Base-by-base conservation (phyloP, 225 moss, liverwort and hornwort species). In the Polytrichum formosum region DNA sequence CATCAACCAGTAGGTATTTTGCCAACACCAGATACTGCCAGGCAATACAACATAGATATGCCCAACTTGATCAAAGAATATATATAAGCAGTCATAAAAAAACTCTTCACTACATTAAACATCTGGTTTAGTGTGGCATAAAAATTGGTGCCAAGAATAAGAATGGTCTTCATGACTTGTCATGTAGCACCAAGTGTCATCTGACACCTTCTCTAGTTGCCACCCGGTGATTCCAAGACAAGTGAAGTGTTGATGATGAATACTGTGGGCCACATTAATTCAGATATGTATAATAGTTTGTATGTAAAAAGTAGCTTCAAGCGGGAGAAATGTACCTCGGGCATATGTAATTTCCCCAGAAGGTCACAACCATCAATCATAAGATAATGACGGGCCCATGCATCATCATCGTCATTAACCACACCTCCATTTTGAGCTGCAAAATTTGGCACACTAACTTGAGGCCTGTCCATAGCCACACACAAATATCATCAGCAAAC, bases 1-100 rank as follows among this genome's bases (percentile, higher is more conserved):
- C 59, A 82, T 83, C 88, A 70, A 91, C 87, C 72, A 98, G 71
- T 73, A 94, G 78, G 72, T 88, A 82, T 72, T 92, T 92, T 74
- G 93, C 89, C 80, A 98, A 69, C 71, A 98, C 84, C 72, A 94
- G 86, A 86, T 92, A 94, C 98, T 98, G 93, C 93, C 87, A 81
- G 77, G 61, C 54, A 68, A 71, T 53, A 65, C 65, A 64, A 35
- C 74, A 79, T 71, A 70, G 70, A 76, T 67, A 55, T 69, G 56
- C 53, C 66, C 67, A 54, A 72, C 56, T 18, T 30, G 25, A 16
- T 1, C 62, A 66, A 37, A 37, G 10, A 10, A 2, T 10, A 37
- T 10, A 37, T 37, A 37, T 37, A 37, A 37, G 37, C 10, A 37
- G 37, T 10, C 37, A 37, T 9, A 9, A 2, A 37, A 9, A 37